Conservation (phyloP, 495 filamentous ascomycete species). For the Penicillium subrubescens region DNA sequence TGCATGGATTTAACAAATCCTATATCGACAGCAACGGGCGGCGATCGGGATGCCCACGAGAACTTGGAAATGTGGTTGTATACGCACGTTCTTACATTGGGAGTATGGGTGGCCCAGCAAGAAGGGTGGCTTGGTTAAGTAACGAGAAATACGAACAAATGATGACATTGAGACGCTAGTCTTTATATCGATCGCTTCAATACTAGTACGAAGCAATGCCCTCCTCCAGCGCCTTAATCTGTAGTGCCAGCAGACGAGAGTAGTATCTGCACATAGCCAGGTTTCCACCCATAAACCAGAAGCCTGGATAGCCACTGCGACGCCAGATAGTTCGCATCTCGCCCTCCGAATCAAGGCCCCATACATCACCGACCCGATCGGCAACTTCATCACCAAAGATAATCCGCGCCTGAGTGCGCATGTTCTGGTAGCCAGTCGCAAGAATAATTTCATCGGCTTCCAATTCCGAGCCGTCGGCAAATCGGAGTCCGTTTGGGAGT, state of each 20-base stretch:
- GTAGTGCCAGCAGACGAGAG: conserved; percentile 70
- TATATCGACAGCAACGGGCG: neutral
- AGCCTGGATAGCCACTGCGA: conserved; percentile 67
- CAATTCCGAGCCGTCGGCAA: conserved; percentile 67
- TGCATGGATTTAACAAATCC: conserved; percentile 25
- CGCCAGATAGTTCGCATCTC: conserved; percentile 76
- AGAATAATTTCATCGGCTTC: conserved; percentile 81
- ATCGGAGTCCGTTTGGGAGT: conserved; percentile 58
- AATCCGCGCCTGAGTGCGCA: conserved; percentile 59
- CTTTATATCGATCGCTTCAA: neutral
- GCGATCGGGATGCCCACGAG: conserved; percentile 11
- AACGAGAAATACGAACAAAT: neutral
- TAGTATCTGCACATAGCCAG: conserved; percentile 73
- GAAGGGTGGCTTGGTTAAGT: conserved; percentile 34
- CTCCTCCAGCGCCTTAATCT: conserved; percentile 69
- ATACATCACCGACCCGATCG: conserved; percentile 66
- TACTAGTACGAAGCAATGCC: conserved; percentile 42
- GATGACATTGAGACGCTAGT: neutral
- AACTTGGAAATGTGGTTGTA: conserved; percentile 34
- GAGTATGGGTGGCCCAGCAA: conserved; percentile 36
- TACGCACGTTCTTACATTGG: conserved; percentile 38
- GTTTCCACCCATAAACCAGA: conserved; percentile 87
- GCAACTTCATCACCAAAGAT: conserved; percentile 75
- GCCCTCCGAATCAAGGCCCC: conserved; percentile 78
- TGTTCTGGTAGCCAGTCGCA: conserved; percentile 83